Conservation (phyloP, 768 basidiomycete species). For the Russula sp. region DNA sequence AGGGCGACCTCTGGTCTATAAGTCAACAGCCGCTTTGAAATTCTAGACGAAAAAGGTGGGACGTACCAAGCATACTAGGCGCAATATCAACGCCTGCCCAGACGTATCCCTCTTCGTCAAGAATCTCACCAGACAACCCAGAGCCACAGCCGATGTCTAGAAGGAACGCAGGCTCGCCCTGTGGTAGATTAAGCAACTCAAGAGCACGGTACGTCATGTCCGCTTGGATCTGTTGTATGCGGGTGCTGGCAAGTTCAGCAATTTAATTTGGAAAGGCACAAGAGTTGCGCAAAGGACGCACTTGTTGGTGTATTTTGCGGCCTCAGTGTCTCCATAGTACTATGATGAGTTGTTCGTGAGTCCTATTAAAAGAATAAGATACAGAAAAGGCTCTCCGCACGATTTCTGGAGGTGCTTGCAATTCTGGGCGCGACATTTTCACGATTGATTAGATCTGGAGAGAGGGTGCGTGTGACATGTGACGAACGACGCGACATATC, state of each 20-base stretch:
- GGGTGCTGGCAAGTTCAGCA: constrained; percentile 49
- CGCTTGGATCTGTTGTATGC: constrained; percentile 93
- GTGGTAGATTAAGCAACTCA: constrained; percentile 79
- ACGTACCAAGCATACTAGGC: constrained; percentile 92
- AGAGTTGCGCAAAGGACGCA: constrained; percentile 26
- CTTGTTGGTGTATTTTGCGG: constrained; percentile 96
- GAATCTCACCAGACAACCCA: constrained; percentile 92
- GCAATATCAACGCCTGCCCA: constrained; percentile 96
- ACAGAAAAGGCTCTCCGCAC: constrained; percentile 38
- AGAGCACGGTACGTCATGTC: constrained; percentile 96
- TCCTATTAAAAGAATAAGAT: neutral
- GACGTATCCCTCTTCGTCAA: constrained; percentile 87
- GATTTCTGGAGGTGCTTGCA: constrained; percentile 59
- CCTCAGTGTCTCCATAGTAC: constrained; percentile 97
- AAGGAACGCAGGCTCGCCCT: constrained; percentile 72
- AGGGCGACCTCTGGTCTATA: constrained; percentile 75
- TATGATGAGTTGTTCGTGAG: constrained; percentile 28
- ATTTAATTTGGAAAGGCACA: neutral
- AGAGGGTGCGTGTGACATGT: neutral
- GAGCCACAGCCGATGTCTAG: constrained; percentile 97
- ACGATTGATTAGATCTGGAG: neutral
- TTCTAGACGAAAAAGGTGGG: neutral
- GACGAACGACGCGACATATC: neutral
- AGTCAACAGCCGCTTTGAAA: neutral
- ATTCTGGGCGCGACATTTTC: constrained; percentile 53